Base-by-base conservation (phyloP, 805 yeast species). In the Candida insectorum region DNA sequence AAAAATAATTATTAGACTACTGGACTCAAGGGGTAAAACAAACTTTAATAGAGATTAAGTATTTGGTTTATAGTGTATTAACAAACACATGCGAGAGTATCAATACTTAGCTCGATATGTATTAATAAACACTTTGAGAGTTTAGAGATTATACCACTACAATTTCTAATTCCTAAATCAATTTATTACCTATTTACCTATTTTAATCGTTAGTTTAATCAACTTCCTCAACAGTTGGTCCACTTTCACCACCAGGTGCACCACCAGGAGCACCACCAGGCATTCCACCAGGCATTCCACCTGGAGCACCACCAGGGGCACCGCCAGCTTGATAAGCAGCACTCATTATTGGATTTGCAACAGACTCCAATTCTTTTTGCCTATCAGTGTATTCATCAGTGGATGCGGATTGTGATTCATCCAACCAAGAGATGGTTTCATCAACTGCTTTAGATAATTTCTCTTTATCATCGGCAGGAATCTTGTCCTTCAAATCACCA, bases 361-460 rank as follows among this genome's bases (percentile, higher is more conserved):
- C 44, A 10, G 49, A 42, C 42, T 62, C 68, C 47, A 65, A 61
- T 40, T 65, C 68, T 52, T 62, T 61, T 39, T 64, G 61, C 37
- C 45, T 62, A 35, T 65, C 71, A 24, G 50, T 39, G 43, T 60
- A 65, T 44, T 65, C 71, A 28, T 64, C 71, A 11, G 63, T 55
- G 26, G 69, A 39, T 8, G 71, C 71, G 11, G 66, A 54, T 41
- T 60, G 58, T 28, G 59, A 49, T 25, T 47, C 38, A 43, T 65
- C 71, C 43, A 65, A 58, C 70, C 70, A 64, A 8, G 47, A 22
- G 35, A 62, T 59, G 23, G 69, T 58, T 44, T 65, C 72, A 36
- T 57, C 62, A 38, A 66, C 60, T 7, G 69, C 70, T 48, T 56
- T 56, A 30, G 58, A 48, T 44, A 65, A 62, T 67, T 85, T 86